phyloP scores from a whole-genome alignment of 2,329 filamentous ascomycete genomes.

The Pezicula rhizophila region DNA sequence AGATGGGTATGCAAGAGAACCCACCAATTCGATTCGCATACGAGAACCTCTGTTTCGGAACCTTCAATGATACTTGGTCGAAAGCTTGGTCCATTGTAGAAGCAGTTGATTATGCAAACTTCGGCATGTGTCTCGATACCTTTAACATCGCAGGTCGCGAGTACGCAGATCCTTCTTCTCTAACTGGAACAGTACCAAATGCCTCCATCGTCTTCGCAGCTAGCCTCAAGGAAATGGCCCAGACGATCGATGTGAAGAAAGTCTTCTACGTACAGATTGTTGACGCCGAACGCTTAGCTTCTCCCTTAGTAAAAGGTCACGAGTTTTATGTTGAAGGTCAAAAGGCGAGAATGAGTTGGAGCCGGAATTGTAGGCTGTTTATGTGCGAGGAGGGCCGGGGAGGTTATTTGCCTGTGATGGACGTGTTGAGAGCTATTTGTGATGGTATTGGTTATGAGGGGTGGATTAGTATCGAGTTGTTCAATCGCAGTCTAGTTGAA shows the following conservation, averaged over 20 bases:
- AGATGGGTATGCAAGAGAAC: conserved; percentile 52
- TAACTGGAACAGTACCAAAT: conserved; percentile 19
- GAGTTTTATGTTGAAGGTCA: conserved; percentile 52
- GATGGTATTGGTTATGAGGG: conserved; percentile 49
- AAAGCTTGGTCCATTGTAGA: conserved; percentile 62
- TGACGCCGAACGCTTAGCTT: conserved; percentile 58
- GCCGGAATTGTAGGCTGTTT: conserved; percentile 65
- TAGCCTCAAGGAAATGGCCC: conserved; percentile 17
- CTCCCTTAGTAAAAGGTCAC: conserved; percentile 52
- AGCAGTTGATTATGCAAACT: conserved; percentile 61
- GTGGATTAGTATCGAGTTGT: conserved; percentile 55
- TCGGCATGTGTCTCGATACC: conserved; percentile 71
- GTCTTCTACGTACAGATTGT: conserved; percentile 74
- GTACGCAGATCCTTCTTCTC: conserved; percentile 60
- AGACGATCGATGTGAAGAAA: conserved; percentile 21
- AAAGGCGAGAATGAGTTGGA: conserved; percentile 69
- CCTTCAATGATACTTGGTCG: conserved; percentile 66
- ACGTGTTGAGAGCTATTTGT: conserved; percentile 46
- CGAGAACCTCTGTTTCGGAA: conserved; percentile 69
- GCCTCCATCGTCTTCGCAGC: conserved; percentile 38
- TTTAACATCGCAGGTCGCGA: conserved; percentile 71
- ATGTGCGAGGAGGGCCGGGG: conserved; percentile 39
- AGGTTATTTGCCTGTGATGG: conserved; percentile 51
- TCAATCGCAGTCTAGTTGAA: conserved; percentile 45
- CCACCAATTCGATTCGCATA: conserved; percentile 63